Base-by-base conservation (phyloP, 148 eudicot species). In the Cornus controversa region DNA sequence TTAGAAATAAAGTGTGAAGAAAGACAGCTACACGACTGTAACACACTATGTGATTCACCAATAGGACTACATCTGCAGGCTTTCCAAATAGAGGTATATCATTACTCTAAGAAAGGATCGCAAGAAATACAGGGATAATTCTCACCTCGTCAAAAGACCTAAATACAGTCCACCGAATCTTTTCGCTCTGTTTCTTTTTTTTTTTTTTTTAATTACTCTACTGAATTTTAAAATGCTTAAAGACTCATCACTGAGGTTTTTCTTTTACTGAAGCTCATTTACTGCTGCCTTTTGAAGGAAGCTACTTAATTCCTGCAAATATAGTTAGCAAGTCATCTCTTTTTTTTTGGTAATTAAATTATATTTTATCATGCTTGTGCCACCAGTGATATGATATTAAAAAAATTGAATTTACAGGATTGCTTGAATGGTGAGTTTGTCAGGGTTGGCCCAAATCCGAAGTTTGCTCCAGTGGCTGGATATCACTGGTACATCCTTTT, bases 381-480 rank as follows among this genome's bases (percentile, higher is more conserved):
- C 62, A 24, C 40, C 13, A 62, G 31, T 25, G 6, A 20, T 36
- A n/a, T 28, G 54, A 10, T 40, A 40, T 40, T 40, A 36, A 31
- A 68, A 69, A 64, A 34, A 36, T 71, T 27, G 60, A 6, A 25
- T 36, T 71, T 77, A 77, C 89, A 96, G 99, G 96, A 93, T 53
- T 96, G 97, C 84, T 80, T 96, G 76, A 92, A 93, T 89, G 99
- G 99, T 45, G 98, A 93, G 80, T 96, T 96, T 82, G 97, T 96
- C 74, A 87, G 98, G 81, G 95, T 96, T 71, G 99, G 99, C 60
- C 98, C 99, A 24, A 96, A 96, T 77, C 91, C 98, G 11, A 96
- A 93, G 88, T 88, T 88, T 73, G 60, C 91, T 77, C 98, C 98
- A 47, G 90, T 93, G 63, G 99, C 99, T 74, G 99, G 95, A 66